Evolutionary conservation across 305 asterid genomes (phyloP).

Genomic region (Fraxinus sp.): DNA sequence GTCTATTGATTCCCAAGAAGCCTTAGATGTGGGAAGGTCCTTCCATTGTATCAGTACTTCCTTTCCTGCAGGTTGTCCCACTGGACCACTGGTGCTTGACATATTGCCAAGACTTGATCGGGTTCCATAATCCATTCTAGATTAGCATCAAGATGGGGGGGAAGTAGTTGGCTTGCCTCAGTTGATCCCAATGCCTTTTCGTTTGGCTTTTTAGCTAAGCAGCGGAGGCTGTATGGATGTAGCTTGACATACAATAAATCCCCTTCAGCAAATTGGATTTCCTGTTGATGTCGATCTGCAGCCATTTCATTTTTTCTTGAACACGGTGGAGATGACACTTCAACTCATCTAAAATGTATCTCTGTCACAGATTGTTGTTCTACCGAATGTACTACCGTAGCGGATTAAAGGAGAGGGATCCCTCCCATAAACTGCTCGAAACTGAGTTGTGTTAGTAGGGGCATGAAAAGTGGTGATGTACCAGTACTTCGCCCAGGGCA

Average conservation of each 20-base stretch:
- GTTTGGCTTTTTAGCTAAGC: no score
- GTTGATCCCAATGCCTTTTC: not conserved
- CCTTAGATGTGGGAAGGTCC: not conserved
- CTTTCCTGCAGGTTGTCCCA: not conserved
- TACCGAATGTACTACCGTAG: not conserved
- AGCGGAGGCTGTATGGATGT: not conserved
- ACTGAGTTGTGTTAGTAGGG: not conserved
- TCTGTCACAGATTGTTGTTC: not conserved
- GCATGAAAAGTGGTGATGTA: not conserved
- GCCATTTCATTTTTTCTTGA: not conserved
- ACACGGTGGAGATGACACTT: not conserved
- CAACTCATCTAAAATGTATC: not conserved
- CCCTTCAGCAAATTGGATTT: not conserved
- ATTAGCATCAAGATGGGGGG: not conserved
- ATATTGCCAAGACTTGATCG: not conserved
- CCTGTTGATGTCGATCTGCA: no score
- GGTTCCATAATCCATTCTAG: not conserved
- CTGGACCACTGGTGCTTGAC: no score
- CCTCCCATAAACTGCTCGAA: not conserved
- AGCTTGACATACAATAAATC: not conserved
- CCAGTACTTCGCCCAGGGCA: not conserved
- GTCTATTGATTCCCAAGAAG: not conserved
- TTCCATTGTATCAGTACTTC: not conserved
- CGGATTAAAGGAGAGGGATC: not conserved
- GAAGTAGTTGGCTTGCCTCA: not conserved